These are phyloP conservation scores for Pichia sp. DNA, from an alignment of 1,139 yeast species.

Conservation along the genomic window DNA sequence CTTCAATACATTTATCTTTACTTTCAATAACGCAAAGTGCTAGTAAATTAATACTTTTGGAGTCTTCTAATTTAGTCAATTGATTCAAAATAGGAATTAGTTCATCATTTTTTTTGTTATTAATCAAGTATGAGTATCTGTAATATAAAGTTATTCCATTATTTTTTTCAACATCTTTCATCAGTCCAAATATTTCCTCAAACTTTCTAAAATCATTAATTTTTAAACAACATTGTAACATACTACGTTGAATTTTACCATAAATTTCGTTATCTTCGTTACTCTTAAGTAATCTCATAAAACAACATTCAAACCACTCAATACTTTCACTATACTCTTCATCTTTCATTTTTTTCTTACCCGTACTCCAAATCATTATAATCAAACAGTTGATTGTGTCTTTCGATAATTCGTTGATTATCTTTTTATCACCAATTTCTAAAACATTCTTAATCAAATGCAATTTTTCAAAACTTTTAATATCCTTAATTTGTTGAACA, in stretches of 20 bases:
- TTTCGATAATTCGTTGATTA: slow-evolving; percentile 20
- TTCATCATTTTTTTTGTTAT: slow-evolving; percentile 13
- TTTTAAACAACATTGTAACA: slow-evolving; percentile 24
- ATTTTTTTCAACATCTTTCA: slow-evolving; percentile 18
- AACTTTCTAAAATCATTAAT: slow-evolving; percentile 17
- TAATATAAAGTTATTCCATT: slow-evolving; percentile 27
- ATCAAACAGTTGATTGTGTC: slow-evolving; percentile 25
- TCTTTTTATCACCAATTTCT: slow-evolving; percentile 25
- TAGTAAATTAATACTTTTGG: slow-evolving; percentile 14
- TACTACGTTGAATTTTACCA: slow-evolving; percentile 29
- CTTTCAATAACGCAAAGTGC: slow-evolving; percentile 25
- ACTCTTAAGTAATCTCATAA: slow-evolving; percentile 22
- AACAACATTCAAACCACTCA: slow-evolving; percentile 27
- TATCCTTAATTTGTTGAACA: slow-evolving; percentile 18
- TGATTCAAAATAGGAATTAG: slow-evolving; percentile 11
- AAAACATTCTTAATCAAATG: slow-evolving; percentile 17
- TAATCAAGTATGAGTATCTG: slow-evolving; percentile 18
- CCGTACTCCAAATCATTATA: slow-evolving; percentile 32
- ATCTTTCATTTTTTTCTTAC: slow-evolving; percentile 23
- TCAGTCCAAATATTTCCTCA: slow-evolving; percentile 11
- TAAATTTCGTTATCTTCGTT: slow-evolving; percentile 19
- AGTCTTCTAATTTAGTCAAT: slow-evolving; percentile 9
- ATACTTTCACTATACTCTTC: slow-evolving; percentile 17
- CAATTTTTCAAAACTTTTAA: slow-evolving; percentile 12
- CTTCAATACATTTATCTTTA: background rate